phyloP scores from a whole-genome alignment of 805 yeast species.

The Schwanniomyces pseudopolymorphus region DNA sequence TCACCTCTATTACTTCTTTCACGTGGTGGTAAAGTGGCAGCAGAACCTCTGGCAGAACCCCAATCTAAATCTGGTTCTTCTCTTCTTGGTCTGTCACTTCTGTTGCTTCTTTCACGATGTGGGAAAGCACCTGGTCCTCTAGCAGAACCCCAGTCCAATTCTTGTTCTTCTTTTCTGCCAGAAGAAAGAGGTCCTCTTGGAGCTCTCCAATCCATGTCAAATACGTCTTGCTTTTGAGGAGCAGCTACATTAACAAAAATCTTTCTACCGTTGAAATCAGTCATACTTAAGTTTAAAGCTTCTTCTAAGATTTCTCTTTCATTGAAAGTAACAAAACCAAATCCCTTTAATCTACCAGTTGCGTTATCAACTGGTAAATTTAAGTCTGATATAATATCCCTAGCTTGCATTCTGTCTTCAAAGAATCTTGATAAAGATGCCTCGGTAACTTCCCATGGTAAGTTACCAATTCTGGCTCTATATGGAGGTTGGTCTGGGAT shows the following conservation, averaged over 20 bases:
- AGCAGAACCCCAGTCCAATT: conserved; percentile 50
- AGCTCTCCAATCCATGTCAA: conserved; percentile 48
- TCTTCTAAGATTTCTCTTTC: conserved; percentile 49
- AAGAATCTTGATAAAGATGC: conserved; percentile 60
- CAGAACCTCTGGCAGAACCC: conserved; percentile 36
- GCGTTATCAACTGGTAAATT: conserved; percentile 69
- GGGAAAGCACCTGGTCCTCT: conserved; percentile 30
- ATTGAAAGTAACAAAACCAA: conserved; percentile 53
- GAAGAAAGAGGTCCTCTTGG: conserved; percentile 24
- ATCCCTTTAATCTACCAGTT: conserved; percentile 62
- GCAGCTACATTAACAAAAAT: conserved; percentile 59
- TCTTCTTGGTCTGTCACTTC: conserved; percentile 28
- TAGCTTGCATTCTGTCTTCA: conserved; percentile 53
- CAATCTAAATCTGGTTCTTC: conserved; percentile 44
- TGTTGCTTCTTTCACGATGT: conserved; percentile 36
- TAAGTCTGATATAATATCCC: conserved; percentile 56
- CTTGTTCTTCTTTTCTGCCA: conserved; percentile 37
- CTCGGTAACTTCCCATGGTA: conserved; percentile 81
- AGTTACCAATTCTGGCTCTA: conserved; percentile 84
- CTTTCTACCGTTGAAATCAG: conserved; percentile 49
- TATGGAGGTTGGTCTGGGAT: conserved; percentile 91
- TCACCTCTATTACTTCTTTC: conserved; percentile 26
- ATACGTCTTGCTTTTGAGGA: conserved; percentile 47
- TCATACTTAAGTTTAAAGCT: conserved; percentile 46
- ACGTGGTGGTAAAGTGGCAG: conserved; percentile 25